A percentile compares a stretch with the other conserved stretches of the same genome.
phyloP scores from a whole-genome alignment of 352 stramenopile genomes.

The Globisporangium nodosum region DNA sequence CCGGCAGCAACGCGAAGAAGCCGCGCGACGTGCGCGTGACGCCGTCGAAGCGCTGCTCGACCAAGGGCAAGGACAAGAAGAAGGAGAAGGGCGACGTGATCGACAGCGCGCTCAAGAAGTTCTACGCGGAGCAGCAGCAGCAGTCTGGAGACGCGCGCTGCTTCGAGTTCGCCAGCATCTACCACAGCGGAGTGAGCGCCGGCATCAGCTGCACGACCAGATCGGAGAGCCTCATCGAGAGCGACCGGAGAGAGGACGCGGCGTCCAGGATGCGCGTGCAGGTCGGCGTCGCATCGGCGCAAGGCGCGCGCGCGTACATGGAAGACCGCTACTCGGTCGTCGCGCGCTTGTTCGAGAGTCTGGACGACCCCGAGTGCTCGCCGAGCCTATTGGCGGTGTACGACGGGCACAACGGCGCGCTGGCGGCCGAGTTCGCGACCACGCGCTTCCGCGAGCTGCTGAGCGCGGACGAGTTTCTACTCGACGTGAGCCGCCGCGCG shows the following conservation, averaged over 20 bases:
- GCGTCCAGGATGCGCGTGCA: constrained; percentile 31
- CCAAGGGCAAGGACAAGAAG: constrained; percentile 44
- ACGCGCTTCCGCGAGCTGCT: constrained; percentile 60
- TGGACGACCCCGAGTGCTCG: constrained; percentile 31
- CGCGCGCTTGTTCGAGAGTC: constrained; percentile 47
- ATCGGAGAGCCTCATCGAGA: constrained; percentile 7
- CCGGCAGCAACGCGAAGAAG: constrained; percentile 17
- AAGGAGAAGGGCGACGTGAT: constrained; percentile 61
- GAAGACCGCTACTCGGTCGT: constrained; percentile 70
- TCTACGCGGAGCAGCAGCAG: constrained; percentile 21
- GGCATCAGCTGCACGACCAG: constrained; percentile 6
- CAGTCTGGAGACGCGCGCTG: constrained; percentile 20
- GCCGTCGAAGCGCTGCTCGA: constrained; percentile 38
- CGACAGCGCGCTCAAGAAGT: constrained; percentile 50
- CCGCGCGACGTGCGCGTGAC: constrained; percentile 23
- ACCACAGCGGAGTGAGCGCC: constrained; percentile 11
- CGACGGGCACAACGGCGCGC: constrained; percentile 70
- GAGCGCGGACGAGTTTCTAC: constrained; percentile 34
- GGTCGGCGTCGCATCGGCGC: constrained; percentile 42
- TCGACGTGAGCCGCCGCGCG: constrained; percentile 37
- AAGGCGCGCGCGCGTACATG: constrained; percentile 74
- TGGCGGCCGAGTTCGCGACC: constrained; percentile 60
- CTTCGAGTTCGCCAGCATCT: constrained; percentile 49
- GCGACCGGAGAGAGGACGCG: constrained; percentile 10
- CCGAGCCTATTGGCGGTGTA: constrained; percentile 62